Percentiles rank a stretch among this genome's conserved stretches.
Conservation (phyloP, 2,329 filamentous ascomycete species). For the Fusarium bactridioides region DNA sequence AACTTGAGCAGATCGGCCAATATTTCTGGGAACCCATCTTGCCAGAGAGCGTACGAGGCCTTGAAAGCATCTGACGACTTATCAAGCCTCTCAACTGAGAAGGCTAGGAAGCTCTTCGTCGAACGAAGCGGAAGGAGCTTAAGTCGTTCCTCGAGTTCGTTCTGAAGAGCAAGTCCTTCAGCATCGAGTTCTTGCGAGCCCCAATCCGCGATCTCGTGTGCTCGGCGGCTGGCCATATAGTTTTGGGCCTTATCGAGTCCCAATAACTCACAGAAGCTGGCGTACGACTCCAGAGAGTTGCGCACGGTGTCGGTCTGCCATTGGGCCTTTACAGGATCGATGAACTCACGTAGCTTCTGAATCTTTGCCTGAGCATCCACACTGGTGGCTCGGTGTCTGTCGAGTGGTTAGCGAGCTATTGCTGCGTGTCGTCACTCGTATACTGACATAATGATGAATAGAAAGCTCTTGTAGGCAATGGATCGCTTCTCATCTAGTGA, state of each 20-base stretch:
- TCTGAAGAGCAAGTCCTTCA: conserved; percentile 81
- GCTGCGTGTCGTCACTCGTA: not conserved
- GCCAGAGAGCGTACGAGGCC: conserved; percentile 83
- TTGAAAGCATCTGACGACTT: conserved; percentile 76
- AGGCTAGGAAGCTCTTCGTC: conserved; percentile 91
- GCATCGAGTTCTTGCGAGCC: conserved; percentile 77
- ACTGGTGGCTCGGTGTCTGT: conserved; percentile 79
- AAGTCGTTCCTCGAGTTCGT: conserved; percentile 77
- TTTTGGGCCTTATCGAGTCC: conserved; percentile 81
- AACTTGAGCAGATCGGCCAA: conserved; percentile 88
- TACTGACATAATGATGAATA: conserved; percentile 87
- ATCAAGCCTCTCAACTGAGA: conserved; percentile 88
- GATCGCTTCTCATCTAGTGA: conserved; percentile 82
- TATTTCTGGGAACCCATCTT: conserved; percentile 80
- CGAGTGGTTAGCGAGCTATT: conserved; percentile 5
- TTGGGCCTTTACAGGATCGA: conserved; percentile 80
- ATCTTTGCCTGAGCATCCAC: conserved; percentile 77
- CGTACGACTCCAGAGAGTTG: conserved; percentile 74
- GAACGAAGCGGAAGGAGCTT: conserved; percentile 81
- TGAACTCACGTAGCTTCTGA: conserved; percentile 76
- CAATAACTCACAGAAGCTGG: conserved; percentile 80
- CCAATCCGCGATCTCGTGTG: conserved; percentile 85
- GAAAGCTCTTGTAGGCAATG: conserved; percentile 85
- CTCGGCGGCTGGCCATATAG: conserved; percentile 77
- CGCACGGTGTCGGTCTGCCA: conserved; percentile 80